Base-by-base conservation (phyloP, 805 yeast genomes). In the Barnettozyma californica region DNA sequence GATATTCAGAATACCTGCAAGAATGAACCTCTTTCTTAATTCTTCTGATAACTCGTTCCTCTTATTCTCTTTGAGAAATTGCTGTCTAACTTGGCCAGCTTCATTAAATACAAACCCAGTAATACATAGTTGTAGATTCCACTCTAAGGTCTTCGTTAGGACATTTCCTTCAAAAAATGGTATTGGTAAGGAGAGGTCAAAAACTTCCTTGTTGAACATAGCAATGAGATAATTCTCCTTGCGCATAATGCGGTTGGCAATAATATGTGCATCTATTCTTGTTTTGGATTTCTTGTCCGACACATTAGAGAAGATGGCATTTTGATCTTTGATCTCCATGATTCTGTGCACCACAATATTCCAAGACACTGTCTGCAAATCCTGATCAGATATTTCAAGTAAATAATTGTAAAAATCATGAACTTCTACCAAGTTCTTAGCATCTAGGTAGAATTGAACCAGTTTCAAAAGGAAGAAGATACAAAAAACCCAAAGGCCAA, bases 201-300 rank as follows among this genome's bases (percentile, higher is more conserved):
- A 67, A 1, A 92, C 69, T 50, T 86, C 80, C 56, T 83, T 87
- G 66, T 89, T 91, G 59, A 87, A 82, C 55, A 94, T 67, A 1
- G 97, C 97, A 61, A 94, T 89, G 74, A 90, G 75, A 64, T 91
- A 94, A 62, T 94, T 94, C 52, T 94, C 99, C 56, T 83, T 87
- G 51, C 99, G 74, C 99, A 94, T 91, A 48, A 94, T 86, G 50
- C 99, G 73, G 62, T 94, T 95, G 13, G 97, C 98, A 45, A 94
- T 87, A 59, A 85, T 94, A 64, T 91, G 97, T 4, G 98, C 96
- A 60, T 87, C 92, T 46, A 94, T 74, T 53, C 91, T 73, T 45
- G 81, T 78, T 59, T 85, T 86, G 1, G 90, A 81, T 51, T 78
- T 83, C 50, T 81, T 71, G 60, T 85, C 91, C 2, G 70, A 65